These are phyloP conservation scores for Fonsecaea nubica DNA, from an alignment of 2,329 filamentous ascomycete species.

Conservation along the genomic window DNA sequence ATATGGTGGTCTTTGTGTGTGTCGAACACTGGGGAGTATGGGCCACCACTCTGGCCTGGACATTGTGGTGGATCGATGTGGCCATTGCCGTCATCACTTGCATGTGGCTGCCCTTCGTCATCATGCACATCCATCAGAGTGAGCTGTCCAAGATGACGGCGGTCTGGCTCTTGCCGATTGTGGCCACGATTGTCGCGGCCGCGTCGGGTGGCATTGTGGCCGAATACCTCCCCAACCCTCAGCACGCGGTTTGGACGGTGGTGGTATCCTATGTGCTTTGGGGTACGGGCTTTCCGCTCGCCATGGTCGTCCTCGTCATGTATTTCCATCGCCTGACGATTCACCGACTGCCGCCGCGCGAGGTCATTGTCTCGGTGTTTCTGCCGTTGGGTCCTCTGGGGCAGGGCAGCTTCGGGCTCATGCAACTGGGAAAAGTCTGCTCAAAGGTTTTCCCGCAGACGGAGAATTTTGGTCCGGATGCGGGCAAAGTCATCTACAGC, in stretches of 20 bases:
- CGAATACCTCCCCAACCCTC: slow-evolving; percentile 59
- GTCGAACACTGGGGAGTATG: slow-evolving; percentile 63
- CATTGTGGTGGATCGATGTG: slow-evolving; percentile 59
- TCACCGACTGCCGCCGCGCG: slow-evolving; percentile 69
- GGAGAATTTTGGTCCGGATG: slow-evolving; percentile 31
- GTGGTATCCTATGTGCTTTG: slow-evolving; percentile 72
- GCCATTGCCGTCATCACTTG: slow-evolving; percentile 52
- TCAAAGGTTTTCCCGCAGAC: slow-evolving; percentile 46
- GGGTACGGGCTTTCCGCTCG: slow-evolving; percentile 68
- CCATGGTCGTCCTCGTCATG: slow-evolving; percentile 68
- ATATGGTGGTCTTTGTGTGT: slow-evolving; percentile 66
- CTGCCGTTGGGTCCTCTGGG: slow-evolving; percentile 71
- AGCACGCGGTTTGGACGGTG: slow-evolving; percentile 66
- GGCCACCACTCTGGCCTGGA: slow-evolving; percentile 56
- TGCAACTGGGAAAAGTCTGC: slow-evolving; percentile 59
- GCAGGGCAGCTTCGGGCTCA: slow-evolving; percentile 67
- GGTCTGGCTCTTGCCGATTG: slow-evolving; percentile 69
- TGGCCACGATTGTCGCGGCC: slow-evolving; percentile 69
- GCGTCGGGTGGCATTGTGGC: slow-evolving; percentile 70
- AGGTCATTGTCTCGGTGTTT: slow-evolving; percentile 72
- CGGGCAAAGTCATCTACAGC: slow-evolving; percentile 40
- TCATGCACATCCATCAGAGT: slow-evolving; percentile 39
- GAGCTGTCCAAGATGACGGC: slow-evolving; percentile 67
- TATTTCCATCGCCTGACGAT: slow-evolving; percentile 73
- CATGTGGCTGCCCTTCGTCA: slow-evolving; percentile 59